Evolutionary conservation across 1,139 yeast genomes (phyloP), one percentile per base, ranked within the genome.

Genomic region (Ogataea hybrid): DNA sequence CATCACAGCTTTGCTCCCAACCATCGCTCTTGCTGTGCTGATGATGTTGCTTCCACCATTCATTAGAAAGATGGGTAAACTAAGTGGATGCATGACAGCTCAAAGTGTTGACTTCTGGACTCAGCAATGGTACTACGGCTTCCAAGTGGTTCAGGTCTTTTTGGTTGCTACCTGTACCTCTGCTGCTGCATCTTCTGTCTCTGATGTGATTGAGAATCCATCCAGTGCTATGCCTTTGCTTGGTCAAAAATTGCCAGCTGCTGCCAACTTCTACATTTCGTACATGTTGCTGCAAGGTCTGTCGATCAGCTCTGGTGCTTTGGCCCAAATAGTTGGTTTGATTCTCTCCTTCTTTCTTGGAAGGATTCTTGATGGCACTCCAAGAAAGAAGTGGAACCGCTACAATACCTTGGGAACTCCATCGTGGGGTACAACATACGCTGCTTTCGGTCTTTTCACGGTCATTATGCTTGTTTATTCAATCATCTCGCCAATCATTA

Each of bases 341-440:
- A 70, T 84, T 53, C 63, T 88, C 47, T 87, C 77, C 62, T 81
- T 84, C 58, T 67, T 84, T 20, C 66, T 90, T 49, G 90, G 96
- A 14, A 58, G 65, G 25, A 16, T 87, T 11, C 69, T 90, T 39
- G 97, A 92, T 58, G 69, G 67, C 37, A 88, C 97, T 4, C 89
- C 95, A 35, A 74, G 97, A 58, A 88, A 88, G 74, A 85, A 84
- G 67, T 89, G 86, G 85, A 70, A 60, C 35, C 77, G 97, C 57
- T 83, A 77, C 64, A 72, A 76, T 50, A 71, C 71, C 2, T 68
- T 92, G 51, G 78, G 82, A 9, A 59, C 77, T 2, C 73, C 84
- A 56, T 71, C 78, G 15, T 92, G 96, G 95, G 98, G 98, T 48
- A 85, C 95, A 1, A 70, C 81, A 2, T 90, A 85, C 74, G 97